Conservation (phyloP, 768 basidiomycete genomes). For the Auricularia auricula-judae region DNA sequence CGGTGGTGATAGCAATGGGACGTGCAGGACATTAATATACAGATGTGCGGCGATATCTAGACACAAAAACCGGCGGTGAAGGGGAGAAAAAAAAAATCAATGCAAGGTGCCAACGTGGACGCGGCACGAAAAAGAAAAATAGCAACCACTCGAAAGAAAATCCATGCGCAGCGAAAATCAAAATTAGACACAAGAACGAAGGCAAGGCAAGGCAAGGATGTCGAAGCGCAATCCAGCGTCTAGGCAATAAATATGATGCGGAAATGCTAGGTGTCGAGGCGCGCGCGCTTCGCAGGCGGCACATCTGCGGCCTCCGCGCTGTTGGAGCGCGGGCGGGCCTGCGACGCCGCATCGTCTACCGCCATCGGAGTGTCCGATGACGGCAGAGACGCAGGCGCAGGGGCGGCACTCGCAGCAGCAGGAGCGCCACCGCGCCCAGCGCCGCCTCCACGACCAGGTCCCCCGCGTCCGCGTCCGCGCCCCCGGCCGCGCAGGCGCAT, state of each 20-base stretch:
- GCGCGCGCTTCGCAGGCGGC: neutral
- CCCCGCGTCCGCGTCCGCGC: conserved; percentile 8
- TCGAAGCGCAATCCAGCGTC: neutral
- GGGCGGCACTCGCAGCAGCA: too few species aligned
- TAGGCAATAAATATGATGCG: neutral
- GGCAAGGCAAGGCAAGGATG: neutral
- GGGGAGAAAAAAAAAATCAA: too few species aligned
- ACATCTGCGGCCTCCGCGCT: neutral
- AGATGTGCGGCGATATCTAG: too few species aligned
- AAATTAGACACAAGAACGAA: neutral
- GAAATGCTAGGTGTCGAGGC: neutral
- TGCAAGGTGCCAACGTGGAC: too few species aligned
- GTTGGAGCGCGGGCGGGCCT: neutral
- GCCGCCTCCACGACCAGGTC: conserved; percentile 28
- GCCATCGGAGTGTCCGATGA: neutral
- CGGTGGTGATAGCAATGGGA: too few species aligned
- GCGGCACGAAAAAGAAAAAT: too few species aligned
- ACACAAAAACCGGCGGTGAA: too few species aligned
- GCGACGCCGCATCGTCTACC: neutral
- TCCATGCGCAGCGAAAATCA: neutral
- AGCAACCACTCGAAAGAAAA: too few species aligned
- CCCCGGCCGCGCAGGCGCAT: conserved; percentile 32
- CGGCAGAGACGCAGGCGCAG: conserved; percentile 6
- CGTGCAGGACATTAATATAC: too few species aligned
- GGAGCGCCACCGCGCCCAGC: conserved; percentile 26